Evolutionary conservation across 495 filamentous ascomycete species (phyloP).

Genomic region (Massariosphaeria phaeospora): DNA sequence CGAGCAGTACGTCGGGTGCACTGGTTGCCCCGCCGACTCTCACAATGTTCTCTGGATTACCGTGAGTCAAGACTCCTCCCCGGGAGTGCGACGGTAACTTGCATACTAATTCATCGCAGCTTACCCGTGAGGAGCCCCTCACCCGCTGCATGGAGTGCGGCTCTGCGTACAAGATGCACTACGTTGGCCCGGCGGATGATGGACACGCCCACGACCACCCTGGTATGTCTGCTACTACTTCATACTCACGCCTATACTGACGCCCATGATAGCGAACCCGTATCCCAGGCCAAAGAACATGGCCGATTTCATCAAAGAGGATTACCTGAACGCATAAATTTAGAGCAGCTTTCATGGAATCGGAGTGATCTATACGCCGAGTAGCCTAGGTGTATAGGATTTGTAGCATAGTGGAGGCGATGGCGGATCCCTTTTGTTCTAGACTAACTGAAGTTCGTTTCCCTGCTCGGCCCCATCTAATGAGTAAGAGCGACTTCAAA

Average conservation of each 20-base stretch:
- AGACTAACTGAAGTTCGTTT: background rate
- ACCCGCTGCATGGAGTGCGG: slow-evolving; percentile 96
- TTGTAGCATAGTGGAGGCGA: slow-evolving; percentile 31
- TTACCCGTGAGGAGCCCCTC: slow-evolving; percentile 82
- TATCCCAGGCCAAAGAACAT: slow-evolving; percentile 68
- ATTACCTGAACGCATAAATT: slow-evolving; percentile 64
- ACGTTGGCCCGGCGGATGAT: slow-evolving; percentile 65
- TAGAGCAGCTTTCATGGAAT: background rate
- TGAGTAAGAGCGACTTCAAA: too few relatives aligned
- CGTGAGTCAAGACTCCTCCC: slow-evolving; percentile 49
- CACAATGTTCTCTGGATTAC: slow-evolving; percentile 86
- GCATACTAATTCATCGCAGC: slow-evolving; percentile 43
- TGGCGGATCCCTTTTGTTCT: background rate
- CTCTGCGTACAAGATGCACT: slow-evolving; percentile 92
- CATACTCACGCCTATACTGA: background rate
- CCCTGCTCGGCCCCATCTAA: background rate
- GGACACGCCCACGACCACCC: slow-evolving; percentile 45
- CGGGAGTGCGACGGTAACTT: too few relatives aligned
- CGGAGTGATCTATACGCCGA: slow-evolving; percentile 20
- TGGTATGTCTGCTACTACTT: slow-evolving; percentile 44
- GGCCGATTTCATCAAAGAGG: slow-evolving; percentile 83
- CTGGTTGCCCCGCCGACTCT: slow-evolving; percentile 85
- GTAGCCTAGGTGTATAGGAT: slow-evolving; percentile 3
- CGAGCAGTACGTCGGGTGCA: slow-evolving; percentile 96
- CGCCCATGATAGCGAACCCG: background rate